phyloP scores from a whole-genome alignment of 305 asterid species.

The Petunia hybrid region DNA sequence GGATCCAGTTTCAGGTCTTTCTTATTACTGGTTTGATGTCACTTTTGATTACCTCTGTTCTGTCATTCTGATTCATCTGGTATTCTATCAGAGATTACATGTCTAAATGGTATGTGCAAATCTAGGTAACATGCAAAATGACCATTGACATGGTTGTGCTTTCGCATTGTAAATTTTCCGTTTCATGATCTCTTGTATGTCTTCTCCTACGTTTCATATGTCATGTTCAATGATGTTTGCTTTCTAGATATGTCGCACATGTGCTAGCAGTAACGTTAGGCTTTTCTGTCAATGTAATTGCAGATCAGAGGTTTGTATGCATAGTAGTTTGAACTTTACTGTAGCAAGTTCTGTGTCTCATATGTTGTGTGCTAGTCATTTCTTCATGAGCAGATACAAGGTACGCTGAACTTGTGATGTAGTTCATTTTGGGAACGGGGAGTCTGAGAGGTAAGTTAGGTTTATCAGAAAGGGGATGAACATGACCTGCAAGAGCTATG shows the following conservation, averaged over 20 bases:
- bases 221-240: not conserved
- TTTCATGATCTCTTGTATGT: slow-evolving; percentile 1
- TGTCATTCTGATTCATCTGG: slow-evolving; percentile 19
- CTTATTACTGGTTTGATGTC: slow-evolving; percentile 30
- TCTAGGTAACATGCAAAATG: slow-evolving; percentile 13
- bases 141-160: slow-evolving; percentile 20
- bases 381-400: not conserved
- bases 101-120: slow-evolving; percentile 20
- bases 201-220: not conserved
- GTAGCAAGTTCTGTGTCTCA: not conserved
- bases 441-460: slow-evolving; percentile 11
- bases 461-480: not conserved
- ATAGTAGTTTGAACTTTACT: not conserved
- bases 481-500: not conserved
- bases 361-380: not conserved
- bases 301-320: not conserved
- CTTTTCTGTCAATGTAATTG: not conserved
- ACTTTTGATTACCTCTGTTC: slow-evolving; percentile 24
- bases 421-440: slow-evolving; percentile 1
- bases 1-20: slow-evolving; percentile 25
- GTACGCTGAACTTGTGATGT: not conserved
- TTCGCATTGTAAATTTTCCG: slow-evolving; percentile 10
- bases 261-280: not conserved
- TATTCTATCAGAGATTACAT: slow-evolving; percentile 16
- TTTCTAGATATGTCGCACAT: not conserved